A percentile compares a stretch with the other conserved stretches of the same genome.
Conservation (phyloP, 2,329 filamentous ascomycete species). For the Penicillium sp. region DNA sequence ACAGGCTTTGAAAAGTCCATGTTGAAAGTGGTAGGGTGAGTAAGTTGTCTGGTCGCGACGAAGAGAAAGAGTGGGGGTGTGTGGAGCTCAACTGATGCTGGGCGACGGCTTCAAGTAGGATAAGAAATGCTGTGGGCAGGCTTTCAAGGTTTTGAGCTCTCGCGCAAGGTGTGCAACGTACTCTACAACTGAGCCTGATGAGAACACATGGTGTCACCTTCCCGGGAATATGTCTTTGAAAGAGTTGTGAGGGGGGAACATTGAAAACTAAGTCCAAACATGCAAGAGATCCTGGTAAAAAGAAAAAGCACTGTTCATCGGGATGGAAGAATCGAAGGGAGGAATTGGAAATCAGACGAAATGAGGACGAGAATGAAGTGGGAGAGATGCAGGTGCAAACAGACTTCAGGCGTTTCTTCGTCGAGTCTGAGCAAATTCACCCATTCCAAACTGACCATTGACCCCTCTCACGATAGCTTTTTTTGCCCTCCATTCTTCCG, state of each 20-base stretch:
- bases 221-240: neutral
- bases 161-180: slow-evolving; percentile 10
- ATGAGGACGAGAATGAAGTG: neutral
- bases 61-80: neutral
- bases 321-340: neutral
- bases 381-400: slow-evolving; percentile 3
- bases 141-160: neutral
- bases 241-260: neutral
- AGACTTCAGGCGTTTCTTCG: neutral
- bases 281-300: slow-evolving; percentile 8
- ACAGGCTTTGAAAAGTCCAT: neutral
- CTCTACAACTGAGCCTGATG: slow-evolving; percentile 3
- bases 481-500: neutral
- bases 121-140: neutral
- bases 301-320: neutral
- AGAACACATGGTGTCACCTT: slow-evolving; percentile 19
- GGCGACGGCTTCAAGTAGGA: slow-evolving; percentile 5
- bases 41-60: neutral
- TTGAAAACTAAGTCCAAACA: neutral
- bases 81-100: neutral
- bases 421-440: neutral
- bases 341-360: neutral
- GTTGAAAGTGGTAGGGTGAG: neutral
- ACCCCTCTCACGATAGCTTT: neutral
- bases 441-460: neutral